Base-by-base conservation (phyloP, 441 rosid species). In the Gossypium armourianum region DNA sequence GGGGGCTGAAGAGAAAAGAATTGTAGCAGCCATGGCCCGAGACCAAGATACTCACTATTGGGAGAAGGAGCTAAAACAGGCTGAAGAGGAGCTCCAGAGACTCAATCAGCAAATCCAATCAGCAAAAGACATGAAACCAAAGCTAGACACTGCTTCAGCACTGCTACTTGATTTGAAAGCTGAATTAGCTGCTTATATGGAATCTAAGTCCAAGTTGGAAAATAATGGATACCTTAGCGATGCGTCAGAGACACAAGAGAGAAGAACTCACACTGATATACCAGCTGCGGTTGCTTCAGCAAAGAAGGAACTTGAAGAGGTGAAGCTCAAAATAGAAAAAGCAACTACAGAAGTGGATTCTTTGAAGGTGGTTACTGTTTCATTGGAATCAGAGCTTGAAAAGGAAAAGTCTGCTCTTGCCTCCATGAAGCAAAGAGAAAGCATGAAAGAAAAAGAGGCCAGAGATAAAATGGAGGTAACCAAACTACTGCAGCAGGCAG, bases 1-100 rank as follows among this genome's bases (percentile, higher is more conserved):
- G 78, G 98, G 90, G 76, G 97, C 95, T 0, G 98, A 93, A 81
- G 97, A 93, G 50, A 88, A 88, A 67, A 86, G 95, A 80, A 87
- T 90, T 43, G 97, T 95, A 66, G 93, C 96, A 59, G 88, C 90
- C 50, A 84, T 91, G 92, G 95, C 92, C 2, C 86, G 81, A 80
- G 97, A 91, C 77, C 97, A 91, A 72, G 96, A 93, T 72, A 80
- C 86, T 67, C 87, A 81, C 71, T 76, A 80, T 1, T 91, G 97
- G 98, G 97, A 93, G 81, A 90, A 86, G 85, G 96, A 91, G 72
- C 63, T 93, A 70, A 87, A 84, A 83, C 95, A 86, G 76, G 92
- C 91, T 23, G 97, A 91, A 74, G 98, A 90, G 70, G 92, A 91
- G 81, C 82, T 88, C 58, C 90, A 84, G 70, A 85, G 55, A 57